Percentiles rank a stretch among this genome's conserved stretches.
These are phyloP conservation scores for Tranzscheliella williamsii DNA, from an alignment of 1,284 basidiomycete species.

Conservation along the genomic window DNA sequence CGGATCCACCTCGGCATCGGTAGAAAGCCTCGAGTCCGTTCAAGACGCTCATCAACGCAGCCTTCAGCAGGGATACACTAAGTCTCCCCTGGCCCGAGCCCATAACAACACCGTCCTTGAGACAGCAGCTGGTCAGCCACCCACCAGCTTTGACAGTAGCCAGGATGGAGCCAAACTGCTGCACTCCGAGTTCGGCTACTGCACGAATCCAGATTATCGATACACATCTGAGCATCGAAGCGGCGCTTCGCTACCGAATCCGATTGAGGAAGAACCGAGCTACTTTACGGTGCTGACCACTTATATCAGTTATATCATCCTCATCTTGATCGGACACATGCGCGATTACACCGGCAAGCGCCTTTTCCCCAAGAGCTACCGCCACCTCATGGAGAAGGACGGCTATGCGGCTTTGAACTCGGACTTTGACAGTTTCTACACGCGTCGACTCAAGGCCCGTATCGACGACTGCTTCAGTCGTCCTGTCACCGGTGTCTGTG, in stretches of 20 bases:
- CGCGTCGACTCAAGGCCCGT: constrained; percentile 86
- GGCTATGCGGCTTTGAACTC: constrained; percentile 90
- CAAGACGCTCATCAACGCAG: constrained; percentile 38
- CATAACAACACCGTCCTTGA: constrained; percentile 6
- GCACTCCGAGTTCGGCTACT: constrained; percentile 85
- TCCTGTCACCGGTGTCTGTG: constrained; percentile 91
- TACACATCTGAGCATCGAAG: constrained; percentile 69
- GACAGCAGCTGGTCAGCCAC: constrained; percentile 13
- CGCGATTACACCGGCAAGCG: constrained; percentile 94
- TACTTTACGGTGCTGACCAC: constrained; percentile 90
- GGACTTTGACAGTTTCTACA: constrained; percentile 99
- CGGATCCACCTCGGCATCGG: constrained; percentile 47
- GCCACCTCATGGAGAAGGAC: constrained; percentile 65
- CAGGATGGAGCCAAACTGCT: constrained; percentile 49
- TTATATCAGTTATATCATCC: constrained; percentile 67
- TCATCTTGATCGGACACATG: constrained; percentile 83
- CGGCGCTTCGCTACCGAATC: constrained; percentile 41
- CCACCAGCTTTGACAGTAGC: constrained; percentile 34
- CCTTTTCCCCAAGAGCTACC: constrained; percentile 73
- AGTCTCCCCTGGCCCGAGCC: constrained; percentile 11
- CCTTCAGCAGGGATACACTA: constrained; percentile 8
- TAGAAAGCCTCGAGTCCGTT: constrained; percentile 46
- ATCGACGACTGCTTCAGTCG: constrained; percentile 95
- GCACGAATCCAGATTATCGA: constrained; percentile 72
- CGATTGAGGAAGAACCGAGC: constrained; percentile 72